Evolutionary conservation across 805 yeast species (phyloP), one percentile per base, ranked within the genome.

Genomic region (Candida xyloterini): DNA sequence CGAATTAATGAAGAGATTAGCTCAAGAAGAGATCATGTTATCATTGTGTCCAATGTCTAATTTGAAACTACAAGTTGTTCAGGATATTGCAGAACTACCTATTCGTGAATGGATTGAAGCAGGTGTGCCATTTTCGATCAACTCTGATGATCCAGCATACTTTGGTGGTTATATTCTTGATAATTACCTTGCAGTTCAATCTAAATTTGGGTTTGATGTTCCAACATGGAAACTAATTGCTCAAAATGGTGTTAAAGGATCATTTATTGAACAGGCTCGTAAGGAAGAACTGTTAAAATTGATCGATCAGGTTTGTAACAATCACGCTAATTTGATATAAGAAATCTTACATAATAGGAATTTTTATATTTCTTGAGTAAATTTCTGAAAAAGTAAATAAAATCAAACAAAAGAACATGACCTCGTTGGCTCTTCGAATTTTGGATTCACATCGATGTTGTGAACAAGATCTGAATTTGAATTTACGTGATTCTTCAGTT

Each of bases 121-220:
- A 22, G 70, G 74, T 46, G 82, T 84, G 15, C 81, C 87, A 20
- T 81, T 86, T 60, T 79, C 88, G 30, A 68, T 85, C 58, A 86
- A 86, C 61, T 78, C 85, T 3, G 88, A 81, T 56, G 89, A 81
- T 56, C 89, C 89, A 27, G 85, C 93, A 3, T 85, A 85, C 59
- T 85, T 85, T 56, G 91, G 91, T 33, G 91, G 88, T n/a, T 84
- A 84, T 62, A 78, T 84, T 48, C 65, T 85, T 48, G 91, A 85
- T 56, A 85, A 84, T 62, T 85, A 84, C 60, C 56, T 74, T 22
- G 74, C 73, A 26, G 85, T 84, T 21, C 84, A 84, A 46, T 68
- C 75, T 38, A 69, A 73, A 47, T 85, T 85, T 60, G 79, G 79
- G 5, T 79, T 86, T 63, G 65, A 73, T 32, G 55, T 72, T 40